Evolutionary conservation across 176 grass and related monocot species (phyloP).

Genomic region (Phoenix dactylifera): DNA sequence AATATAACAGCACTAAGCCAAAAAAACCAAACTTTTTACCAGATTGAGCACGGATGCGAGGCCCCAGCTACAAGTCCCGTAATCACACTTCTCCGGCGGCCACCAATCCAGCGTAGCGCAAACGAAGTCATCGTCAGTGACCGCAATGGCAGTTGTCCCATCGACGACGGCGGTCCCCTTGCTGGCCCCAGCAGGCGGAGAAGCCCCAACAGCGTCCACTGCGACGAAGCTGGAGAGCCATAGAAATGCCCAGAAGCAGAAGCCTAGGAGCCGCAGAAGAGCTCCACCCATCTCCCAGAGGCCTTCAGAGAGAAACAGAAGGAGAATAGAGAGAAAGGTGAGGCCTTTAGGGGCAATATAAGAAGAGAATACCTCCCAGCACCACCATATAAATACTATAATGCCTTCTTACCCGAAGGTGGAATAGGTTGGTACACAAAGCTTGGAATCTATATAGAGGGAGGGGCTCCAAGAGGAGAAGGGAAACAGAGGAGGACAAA

Average conservation of each 20-base stretch:
- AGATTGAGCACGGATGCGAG: constrained; percentile 65
- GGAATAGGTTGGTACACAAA: neutral
- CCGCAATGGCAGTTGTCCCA: constrained; percentile 40
- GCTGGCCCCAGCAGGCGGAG: neutral
- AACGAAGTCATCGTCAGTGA: constrained; percentile 64
- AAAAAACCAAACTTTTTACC: constrained; percentile 19
- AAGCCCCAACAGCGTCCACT: constrained; percentile 11
- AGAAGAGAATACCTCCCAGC: no score
- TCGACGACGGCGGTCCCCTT: constrained; percentile 33
- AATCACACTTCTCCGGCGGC: constrained; percentile 94
- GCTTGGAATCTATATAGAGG: neutral
- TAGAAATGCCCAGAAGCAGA: constrained; percentile 41
- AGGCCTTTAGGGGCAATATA: no score
- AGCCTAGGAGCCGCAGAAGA: constrained; percentile 14
- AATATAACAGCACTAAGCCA: no score
- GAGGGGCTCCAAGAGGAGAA: neutral
- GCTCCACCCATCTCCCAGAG: constrained; percentile 16
- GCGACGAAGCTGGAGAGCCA: constrained; percentile 13
- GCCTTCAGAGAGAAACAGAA: neutral
- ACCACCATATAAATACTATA: no score
- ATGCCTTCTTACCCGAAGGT: neutral
- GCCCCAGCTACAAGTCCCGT: constrained; percentile 88
- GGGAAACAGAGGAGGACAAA: neutral
- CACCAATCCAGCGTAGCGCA: constrained; percentile 97
- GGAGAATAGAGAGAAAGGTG: no score